A percentile compares a stretch with the other conserved stretches of the same genome.
Evolutionary conservation across 139 green algal genomes (phyloP).

Genomic region (Chlamydomonas schloesseri): DNA sequence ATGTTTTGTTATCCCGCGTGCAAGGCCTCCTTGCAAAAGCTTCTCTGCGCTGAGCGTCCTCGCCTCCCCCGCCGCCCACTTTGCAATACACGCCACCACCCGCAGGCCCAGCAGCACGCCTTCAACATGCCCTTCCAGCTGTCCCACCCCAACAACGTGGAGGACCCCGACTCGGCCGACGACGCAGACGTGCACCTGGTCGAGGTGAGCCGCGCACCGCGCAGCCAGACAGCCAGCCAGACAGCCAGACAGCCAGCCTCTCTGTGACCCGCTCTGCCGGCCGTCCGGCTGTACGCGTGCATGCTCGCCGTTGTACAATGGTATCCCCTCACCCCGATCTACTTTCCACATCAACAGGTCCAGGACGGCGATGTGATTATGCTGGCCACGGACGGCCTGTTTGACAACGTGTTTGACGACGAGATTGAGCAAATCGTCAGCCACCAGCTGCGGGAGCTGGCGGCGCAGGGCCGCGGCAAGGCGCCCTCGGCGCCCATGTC

Average conservation of each 20-base stretch:
- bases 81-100: no score
- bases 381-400: conserved; percentile 93
- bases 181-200: conserved; percentile 70
- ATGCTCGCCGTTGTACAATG: no score
- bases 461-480: conserved; percentile 21
- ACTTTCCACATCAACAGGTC: not conserved
- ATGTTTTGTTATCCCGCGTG: no score
- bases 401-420: conserved; percentile 97
- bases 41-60: no score
- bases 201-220: no score
- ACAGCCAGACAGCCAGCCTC: no score
- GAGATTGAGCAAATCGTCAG: conserved; percentile 75
- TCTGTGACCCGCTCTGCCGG: no score
- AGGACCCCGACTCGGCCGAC: conserved; percentile 71
- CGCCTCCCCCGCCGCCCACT: no score
- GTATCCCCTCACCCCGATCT: no score
- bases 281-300: no score
- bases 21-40: no score
- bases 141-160: conserved; percentile 66
- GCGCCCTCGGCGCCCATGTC: not conserved
- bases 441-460: conserved; percentile 19
- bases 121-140: conserved; percentile 98
- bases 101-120: conserved; percentile 89
- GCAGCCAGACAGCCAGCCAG: no score
- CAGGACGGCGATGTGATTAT: conserved; percentile 74